phyloP scores from a whole-genome alignment of 2,329 filamentous ascomycete genomes.

The Chrysoporthe puriensis region DNA sequence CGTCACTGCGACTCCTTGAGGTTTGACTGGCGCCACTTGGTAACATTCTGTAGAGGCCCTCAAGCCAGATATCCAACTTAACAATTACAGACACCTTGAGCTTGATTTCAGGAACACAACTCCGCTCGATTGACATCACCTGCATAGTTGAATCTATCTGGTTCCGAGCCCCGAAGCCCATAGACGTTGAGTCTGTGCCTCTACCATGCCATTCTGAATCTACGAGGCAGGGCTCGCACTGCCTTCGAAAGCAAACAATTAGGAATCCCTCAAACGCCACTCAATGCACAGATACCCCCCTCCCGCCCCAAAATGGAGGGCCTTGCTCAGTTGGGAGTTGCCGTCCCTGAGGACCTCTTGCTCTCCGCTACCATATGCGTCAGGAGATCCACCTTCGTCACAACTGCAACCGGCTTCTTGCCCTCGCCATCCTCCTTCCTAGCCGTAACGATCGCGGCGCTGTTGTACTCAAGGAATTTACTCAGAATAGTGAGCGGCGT shows the following conservation, averaged over 20 bases:
- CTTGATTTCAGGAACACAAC: too few relatives aligned
- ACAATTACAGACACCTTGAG: background rate
- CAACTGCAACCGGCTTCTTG: conserved; percentile 83
- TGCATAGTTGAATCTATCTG: conserved; percentile 25
- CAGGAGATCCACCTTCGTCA: conserved; percentile 94
- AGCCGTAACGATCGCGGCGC: conserved; percentile 91
- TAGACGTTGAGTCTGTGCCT: conserved; percentile 40
- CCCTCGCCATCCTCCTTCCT: conserved; percentile 57
- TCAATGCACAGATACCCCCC: conserved; percentile 8
- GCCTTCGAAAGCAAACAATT: conserved; percentile 9
- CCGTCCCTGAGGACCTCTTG: conserved; percentile 41
- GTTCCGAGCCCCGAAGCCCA: conserved; percentile 13
- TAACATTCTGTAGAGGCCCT: background rate
- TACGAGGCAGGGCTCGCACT: conserved; percentile 30
- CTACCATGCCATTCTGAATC: conserved; percentile 23
- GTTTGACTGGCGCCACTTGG: background rate
- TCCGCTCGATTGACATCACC: background rate
- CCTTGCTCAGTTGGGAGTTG: conserved; percentile 25
- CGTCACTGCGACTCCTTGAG: background rate
- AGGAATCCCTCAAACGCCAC: conserved; percentile 11
- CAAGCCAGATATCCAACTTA: background rate
- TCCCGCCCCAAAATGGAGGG: conserved; percentile 4
- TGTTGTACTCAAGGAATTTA: conserved; percentile 98
- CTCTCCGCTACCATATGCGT: conserved; percentile 81
- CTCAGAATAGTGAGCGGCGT: conserved; percentile 83